These are phyloP conservation scores for Baeospora myosura DNA, from an alignment of 1,284 basidiomycete species.

Conservation along the genomic window DNA sequence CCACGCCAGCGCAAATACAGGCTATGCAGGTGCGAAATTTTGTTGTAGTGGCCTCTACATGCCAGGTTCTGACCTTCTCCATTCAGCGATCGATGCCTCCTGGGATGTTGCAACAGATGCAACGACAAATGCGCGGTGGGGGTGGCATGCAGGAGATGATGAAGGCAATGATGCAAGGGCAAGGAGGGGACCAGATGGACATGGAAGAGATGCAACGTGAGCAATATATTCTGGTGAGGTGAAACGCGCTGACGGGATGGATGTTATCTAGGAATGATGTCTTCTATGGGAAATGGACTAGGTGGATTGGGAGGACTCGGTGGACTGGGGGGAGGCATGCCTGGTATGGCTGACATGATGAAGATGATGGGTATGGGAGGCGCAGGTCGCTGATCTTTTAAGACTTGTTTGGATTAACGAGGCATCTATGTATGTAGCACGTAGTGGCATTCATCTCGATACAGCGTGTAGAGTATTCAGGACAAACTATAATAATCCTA, in stretches of 20 bases:
- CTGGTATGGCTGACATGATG: slow-evolving; percentile 68
- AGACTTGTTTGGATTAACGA: background rate
- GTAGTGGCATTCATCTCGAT: no score
- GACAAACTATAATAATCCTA: background rate
- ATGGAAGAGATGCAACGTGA: slow-evolving; percentile 84
- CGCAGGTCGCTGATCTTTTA: slow-evolving; percentile 16
- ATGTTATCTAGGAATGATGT: slow-evolving; percentile 61
- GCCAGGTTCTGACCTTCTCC: slow-evolving; percentile 8
- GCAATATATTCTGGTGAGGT: slow-evolving; percentile 17
- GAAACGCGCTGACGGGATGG: background rate
- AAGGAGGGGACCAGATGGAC: slow-evolving; percentile 75
- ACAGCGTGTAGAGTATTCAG: no score
- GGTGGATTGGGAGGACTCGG: slow-evolving; percentile 51
- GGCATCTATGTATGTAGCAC: slow-evolving; percentile 1
- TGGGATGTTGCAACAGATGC: slow-evolving; percentile 81
- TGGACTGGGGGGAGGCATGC: slow-evolving; percentile 52
- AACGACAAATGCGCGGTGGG: slow-evolving; percentile 73
- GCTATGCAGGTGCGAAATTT: slow-evolving; percentile 70
- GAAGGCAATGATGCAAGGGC: slow-evolving; percentile 91
- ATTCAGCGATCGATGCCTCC: slow-evolving; percentile 81
- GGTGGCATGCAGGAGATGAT: slow-evolving; percentile 94
- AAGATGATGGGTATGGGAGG: slow-evolving; percentile 82
- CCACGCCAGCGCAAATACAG: slow-evolving; percentile 85
- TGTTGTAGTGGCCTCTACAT: slow-evolving; percentile 5
- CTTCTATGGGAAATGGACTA: slow-evolving; percentile 66